Conservation (phyloP, 2,329 filamentous ascomycete species). For the Microcyclosporella mali region DNA sequence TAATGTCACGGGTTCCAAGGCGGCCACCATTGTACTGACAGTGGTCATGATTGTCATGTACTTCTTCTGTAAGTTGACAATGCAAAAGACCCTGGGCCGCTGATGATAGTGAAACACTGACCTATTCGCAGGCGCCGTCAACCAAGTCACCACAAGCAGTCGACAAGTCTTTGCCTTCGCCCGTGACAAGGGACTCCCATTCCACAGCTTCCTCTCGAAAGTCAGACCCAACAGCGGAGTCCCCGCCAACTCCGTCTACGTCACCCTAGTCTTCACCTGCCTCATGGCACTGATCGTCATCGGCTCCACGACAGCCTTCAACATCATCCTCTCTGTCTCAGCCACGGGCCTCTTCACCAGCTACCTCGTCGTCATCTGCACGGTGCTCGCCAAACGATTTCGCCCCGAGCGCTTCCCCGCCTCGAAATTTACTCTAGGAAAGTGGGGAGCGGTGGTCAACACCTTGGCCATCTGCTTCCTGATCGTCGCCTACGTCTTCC, state of each 20-base stretch:
- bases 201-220: slow-evolving; percentile 21
- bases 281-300: slow-evolving; percentile 33
- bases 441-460: slow-evolving; percentile 27
- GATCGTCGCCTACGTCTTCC: slow-evolving; percentile 16
- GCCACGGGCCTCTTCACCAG: slow-evolving; percentile 20
- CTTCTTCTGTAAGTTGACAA: too few species aligned
- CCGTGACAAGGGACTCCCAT: slow-evolving; percentile 26
- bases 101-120: too few species aligned
- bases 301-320: slow-evolving; percentile 37
- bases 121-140: too few species aligned
- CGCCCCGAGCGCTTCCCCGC: slow-evolving; percentile 19
- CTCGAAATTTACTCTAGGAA: slow-evolving; percentile 20
- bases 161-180: slow-evolving; percentile 28
- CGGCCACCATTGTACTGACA: slow-evolving; percentile 22
- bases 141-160: slow-evolving; percentile 26
- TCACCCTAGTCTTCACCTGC: slow-evolving; percentile 23
- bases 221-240: slow-evolving; percentile 24
- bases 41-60: slow-evolving; percentile 23
- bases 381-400: slow-evolving; percentile 18
- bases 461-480: slow-evolving; percentile 17
- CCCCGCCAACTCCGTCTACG: slow-evolving; percentile 25
- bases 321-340: slow-evolving; percentile 38
- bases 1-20: slow-evolving; percentile 21
- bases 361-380: slow-evolving; percentile 21
- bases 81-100: too few species aligned